Percentiles rank a stretch among this genome's conserved stretches.
phyloP scores from a whole-genome alignment of 495 filamentous ascomycete species.

The Copromyces sp. region DNA sequence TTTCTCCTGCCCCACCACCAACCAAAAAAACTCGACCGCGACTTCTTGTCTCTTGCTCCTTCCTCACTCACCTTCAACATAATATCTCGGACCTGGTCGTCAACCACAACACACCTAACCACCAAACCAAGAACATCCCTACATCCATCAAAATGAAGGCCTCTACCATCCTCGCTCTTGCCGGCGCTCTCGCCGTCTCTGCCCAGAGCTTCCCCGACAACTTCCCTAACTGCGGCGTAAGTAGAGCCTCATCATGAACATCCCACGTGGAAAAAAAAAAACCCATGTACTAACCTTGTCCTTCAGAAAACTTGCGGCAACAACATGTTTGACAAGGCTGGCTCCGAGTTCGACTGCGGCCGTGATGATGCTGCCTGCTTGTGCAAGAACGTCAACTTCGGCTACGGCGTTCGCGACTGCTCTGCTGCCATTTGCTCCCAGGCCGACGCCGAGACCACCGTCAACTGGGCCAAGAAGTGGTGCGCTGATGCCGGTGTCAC shows the following conservation, averaged over 20 bases:
- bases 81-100: not conserved
- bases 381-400: conserved; percentile 58
- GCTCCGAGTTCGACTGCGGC: conserved; percentile 46
- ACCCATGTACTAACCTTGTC: conserved; percentile 3
- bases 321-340: conserved; percentile 61
- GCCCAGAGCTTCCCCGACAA: conserved; percentile 21
- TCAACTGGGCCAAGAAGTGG: conserved; percentile 25
- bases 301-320: conserved; percentile 55
- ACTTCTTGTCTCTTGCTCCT: not conserved
- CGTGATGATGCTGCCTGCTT: conserved; percentile 51
- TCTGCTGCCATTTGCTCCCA: conserved; percentile 51
- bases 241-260: conserved; percentile 13
- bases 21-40: not conserved
- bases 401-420: conserved; percentile 73
- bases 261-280: not conserved
- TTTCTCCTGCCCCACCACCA: not conserved
- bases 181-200: conserved; percentile 18
- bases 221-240: conserved; percentile 32
- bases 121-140: conserved; percentile 1
- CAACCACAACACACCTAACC: not conserved
- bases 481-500: conserved; percentile 18
- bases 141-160: conserved; percentile 30
- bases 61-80: not conserved
- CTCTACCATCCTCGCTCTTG: conserved; percentile 19
- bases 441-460: conserved; percentile 17